A percentile compares a stretch with the other conserved stretches of the same genome.
phyloP scores from a whole-genome alignment of 1,139 yeast genomes.

The Hyphopichia buzzinii region DNA sequence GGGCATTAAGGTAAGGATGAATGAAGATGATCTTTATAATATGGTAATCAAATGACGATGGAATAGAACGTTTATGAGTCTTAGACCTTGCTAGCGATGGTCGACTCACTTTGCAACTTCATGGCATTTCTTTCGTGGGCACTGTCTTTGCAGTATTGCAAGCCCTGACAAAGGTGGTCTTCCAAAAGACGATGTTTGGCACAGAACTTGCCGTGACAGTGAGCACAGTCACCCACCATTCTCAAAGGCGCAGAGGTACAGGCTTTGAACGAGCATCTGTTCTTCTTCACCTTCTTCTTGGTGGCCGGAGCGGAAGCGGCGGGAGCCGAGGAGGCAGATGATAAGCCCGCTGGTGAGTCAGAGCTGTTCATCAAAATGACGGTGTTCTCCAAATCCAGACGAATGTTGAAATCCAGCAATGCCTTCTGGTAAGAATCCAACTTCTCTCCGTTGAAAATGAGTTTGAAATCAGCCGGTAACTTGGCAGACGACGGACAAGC shows the following conservation, averaged over 20 bases:
- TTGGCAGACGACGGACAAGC: slow-evolving; percentile 34
- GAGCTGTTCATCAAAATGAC: slow-evolving; percentile 45
- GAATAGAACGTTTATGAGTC: too few species aligned
- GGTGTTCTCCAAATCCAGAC: slow-evolving; percentile 24
- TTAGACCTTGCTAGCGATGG: slow-evolving; percentile 34
- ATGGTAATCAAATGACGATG: too few species aligned
- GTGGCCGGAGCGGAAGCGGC: slow-evolving; percentile 5
- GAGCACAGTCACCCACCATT: slow-evolving; percentile 85
- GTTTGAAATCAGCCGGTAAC: slow-evolving; percentile 44
- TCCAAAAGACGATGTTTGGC: slow-evolving; percentile 85
- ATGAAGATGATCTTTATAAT: too few species aligned
- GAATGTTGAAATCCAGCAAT: slow-evolving; percentile 23
- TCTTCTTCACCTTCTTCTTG: slow-evolving; percentile 52
- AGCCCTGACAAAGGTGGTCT: slow-evolving; percentile 77
- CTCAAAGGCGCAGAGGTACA: slow-evolving; percentile 72
- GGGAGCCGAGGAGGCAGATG: slow-evolving; percentile 11
- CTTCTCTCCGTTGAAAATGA: slow-evolving; percentile 52
- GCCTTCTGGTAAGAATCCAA: slow-evolving; percentile 32
- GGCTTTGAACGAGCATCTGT: slow-evolving; percentile 57
- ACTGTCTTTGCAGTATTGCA: slow-evolving; percentile 76
- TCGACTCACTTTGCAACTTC: slow-evolving; percentile 43
- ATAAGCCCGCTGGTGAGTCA: slow-evolving; percentile 20
- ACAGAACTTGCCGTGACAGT: slow-evolving; percentile 84
- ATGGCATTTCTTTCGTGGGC: slow-evolving; percentile 53
- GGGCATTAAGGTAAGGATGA: too few species aligned